Evolutionary conservation across 2,329 filamentous ascomycete genomes (phyloP).

Genomic region (Sphaceloma murrayae): DNA sequence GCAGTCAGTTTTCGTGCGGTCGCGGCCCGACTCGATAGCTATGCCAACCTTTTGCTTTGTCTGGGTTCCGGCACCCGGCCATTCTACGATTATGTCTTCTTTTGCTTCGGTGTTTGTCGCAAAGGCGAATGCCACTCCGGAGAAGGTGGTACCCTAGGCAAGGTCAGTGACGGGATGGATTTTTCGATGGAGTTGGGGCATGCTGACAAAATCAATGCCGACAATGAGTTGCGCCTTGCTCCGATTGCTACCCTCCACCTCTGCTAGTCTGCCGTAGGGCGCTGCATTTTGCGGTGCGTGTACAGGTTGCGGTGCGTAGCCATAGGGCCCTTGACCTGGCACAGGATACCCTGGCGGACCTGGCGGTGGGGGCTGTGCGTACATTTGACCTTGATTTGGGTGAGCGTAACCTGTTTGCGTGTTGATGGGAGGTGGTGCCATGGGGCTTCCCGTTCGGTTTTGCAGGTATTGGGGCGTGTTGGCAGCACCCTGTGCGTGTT

Average conservation of each 20-base stretch:
- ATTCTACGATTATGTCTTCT: constrained; percentile 98
- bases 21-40: neutral
- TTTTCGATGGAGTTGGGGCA: too few relatives aligned
- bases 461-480: constrained; percentile 34
- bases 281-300: constrained; percentile 18
- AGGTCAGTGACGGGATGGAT: constrained; percentile 12
- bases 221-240: constrained; percentile 97
- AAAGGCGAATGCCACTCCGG: constrained; percentile 85
- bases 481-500: constrained; percentile 40
- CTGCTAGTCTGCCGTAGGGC: constrained; percentile 31
- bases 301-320: constrained; percentile 20
- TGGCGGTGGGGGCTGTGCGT: constrained; percentile 30
- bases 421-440: constrained; percentile 37
- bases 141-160: constrained; percentile 84
- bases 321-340: constrained; percentile 27
- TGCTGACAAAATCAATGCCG: constrained; percentile 89
- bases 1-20: constrained; percentile 15
- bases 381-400: constrained; percentile 31
- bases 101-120: constrained; percentile 95
- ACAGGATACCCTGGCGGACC: constrained; percentile 31
- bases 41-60: constrained; percentile 86
- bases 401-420: constrained; percentile 41
- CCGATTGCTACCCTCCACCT: constrained; percentile 78
- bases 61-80: constrained; percentile 93
- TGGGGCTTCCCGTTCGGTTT: constrained; percentile 41